Percentiles rank a stretch among this genome's conserved stretches.
phyloP scores from a whole-genome alignment of 1,284 basidiomycete species.

The Irpex sp. region DNA sequence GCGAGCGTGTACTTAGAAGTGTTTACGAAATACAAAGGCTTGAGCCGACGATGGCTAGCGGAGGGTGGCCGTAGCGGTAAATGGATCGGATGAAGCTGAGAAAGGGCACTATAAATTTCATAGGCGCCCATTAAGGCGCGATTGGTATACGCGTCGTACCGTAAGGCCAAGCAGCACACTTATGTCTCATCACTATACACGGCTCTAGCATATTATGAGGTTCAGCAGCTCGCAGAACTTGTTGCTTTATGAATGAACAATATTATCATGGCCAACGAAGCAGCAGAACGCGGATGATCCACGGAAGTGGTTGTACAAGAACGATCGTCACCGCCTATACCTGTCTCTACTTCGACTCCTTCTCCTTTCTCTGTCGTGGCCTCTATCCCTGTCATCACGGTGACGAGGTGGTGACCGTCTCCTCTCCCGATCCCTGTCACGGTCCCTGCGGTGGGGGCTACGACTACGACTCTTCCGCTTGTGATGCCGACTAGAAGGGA shows the following conservation, averaged over 20 bases:
- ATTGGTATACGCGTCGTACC: neutral
- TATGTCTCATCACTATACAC: too few species aligned
- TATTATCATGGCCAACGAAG: too few species aligned
- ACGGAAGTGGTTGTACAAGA: neutral
- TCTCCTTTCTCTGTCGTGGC: conserved; percentile 21
- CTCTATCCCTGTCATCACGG: conserved; percentile 14
- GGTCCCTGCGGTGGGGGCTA: conserved; percentile 17
- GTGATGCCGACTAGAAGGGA: conserved; percentile 26
- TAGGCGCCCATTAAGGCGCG: neutral
- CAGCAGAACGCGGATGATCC: too few species aligned
- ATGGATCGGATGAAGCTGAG: conserved; percentile 1
- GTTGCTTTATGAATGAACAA: too few species aligned
- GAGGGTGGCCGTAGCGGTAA: neutral
- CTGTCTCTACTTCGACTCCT: conserved; percentile 19
- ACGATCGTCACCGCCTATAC: conserved; percentile 1
- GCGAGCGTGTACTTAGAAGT: neutral
- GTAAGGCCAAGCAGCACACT: too few species aligned
- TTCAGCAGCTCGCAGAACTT: too few species aligned
- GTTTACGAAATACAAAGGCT: neutral
- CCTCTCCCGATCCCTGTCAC: conserved; percentile 10
- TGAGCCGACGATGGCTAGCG: neutral
- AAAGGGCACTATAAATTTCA: neutral
- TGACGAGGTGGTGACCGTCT: conserved; percentile 13
- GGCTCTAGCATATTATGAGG: too few species aligned
- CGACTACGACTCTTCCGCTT: conserved; percentile 23